Base-by-base conservation (phyloP, 495 filamentous ascomycete species). In the Penicillium maclennaniae region DNA sequence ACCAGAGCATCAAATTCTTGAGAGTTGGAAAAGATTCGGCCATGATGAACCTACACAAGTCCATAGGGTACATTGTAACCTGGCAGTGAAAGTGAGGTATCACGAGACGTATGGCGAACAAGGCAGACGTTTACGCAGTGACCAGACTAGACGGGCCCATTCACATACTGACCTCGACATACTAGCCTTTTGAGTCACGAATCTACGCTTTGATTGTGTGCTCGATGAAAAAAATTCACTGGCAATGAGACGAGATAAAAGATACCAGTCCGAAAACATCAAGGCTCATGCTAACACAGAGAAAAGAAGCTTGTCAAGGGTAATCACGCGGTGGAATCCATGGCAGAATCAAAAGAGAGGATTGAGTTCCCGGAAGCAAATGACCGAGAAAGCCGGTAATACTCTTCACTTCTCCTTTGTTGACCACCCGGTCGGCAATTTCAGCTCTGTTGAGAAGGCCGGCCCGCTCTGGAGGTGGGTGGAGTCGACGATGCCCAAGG, bases 401-500 rank as follows among this genome's bases (percentile, higher is more conserved):
- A 12, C 15, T 1, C 10, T 34, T 12, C 31, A 14, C 8, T 34
- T 4, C 31, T 14, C 14, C 14, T 14, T 2, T 1, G 3, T 34
- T 34, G 31, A 12, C 5, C 10, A 34, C 8, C 3, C 31, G 31
- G 14, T 44, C 16, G 17, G 6, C 48, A 26, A 26, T 43, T 15
- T 44, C 27, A 44, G 34, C 25, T n/a, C 27, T 47, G 40, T 6
- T 37, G 20, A 53, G 38, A 20, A 5, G 28, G 42, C 19, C 41
- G 34, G 12, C 39, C 28, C 8, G 47, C 48, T 0, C 53, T 56
- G 8, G 53, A 43, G 31, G 45, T 43, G 31, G 61, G 61, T 9
- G 58, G 58, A 9, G 51, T 56, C 6, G 51, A 51, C 1, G 56
- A 60, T 8, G 54, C 52, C 63, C 61, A 67, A 9, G 61, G 61